Evolutionary conservation across 2,329 filamentous ascomycete species (phyloP), one percentile per base, ranked within the genome.

Genomic region (Fusarium sororula): DNA sequence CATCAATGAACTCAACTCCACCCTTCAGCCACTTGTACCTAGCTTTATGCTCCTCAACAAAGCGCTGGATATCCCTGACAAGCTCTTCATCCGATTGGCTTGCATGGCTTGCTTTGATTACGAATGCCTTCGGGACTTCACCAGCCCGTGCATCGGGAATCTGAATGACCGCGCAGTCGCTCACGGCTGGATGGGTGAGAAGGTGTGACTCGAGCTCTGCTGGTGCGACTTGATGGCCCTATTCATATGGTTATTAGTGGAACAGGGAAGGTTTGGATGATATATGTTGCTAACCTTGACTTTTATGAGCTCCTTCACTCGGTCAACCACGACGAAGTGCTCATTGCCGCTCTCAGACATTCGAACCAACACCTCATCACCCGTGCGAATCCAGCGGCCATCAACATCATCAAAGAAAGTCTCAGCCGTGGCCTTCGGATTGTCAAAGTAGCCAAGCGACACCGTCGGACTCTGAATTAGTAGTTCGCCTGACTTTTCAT

Each of bases 261-360:
- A 18, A 10, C 1, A 18, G 15, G 17, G 18, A 37, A 37, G 8
- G 1, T 18, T 18, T 1, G 18, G 15, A 35, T 17, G 3, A 4
- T 17, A 17, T 17, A 10, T 10, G 4, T 18, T 37, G 9, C 35
- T 37, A 37, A 18, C 41, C 24, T 47, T 47, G 78, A 94, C 92
- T 80, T 94, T 94, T 82, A 94, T 94, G 45, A 94, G 84, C 79
- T 94, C 90, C 75, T 90, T 88, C 63, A 87, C 82, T 20, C 95
- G 89, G 79, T 98, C 95, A 3, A 94, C 92, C 63, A 98, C 93
- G 78, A 94, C 92, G 47, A 98, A 81, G 78, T 98, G 95, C 81
- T 98, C 94, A 70, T 91, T 84, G 3, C 94, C 94, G 3, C 85
- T 84, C 0, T 89, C 87, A 7, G 90, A 85, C 76, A 89, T 87